Base-by-base conservation (phyloP, 345 rosid species). In the Balakata baccata region DNA sequence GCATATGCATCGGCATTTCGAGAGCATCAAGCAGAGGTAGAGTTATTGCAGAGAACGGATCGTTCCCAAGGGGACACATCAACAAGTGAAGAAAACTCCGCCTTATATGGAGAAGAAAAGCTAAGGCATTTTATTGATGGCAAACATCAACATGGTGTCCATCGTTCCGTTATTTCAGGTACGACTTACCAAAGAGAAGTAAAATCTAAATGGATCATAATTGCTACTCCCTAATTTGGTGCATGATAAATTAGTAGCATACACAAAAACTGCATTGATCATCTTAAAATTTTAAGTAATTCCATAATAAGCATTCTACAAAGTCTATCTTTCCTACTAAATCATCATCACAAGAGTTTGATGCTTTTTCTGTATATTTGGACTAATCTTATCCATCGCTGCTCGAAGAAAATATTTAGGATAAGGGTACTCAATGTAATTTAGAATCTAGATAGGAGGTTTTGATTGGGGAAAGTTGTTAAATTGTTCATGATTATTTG, bases 161-260 rank as follows among this genome's bases (percentile, higher is more conserved):
- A 59, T 71, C 34, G 56, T 11, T 49, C 68, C 60, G 25, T 64
- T 66, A 39, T 45, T 23, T 59, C 58, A 59, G 75, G 79, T 71
- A 57, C 64, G 66, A 58, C 56, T 52, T 23, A 47, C 29, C 49
- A 3, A 56, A 63, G 46, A 75, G 63, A 74, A 65, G 58, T 57
- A 65, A n/a, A 63, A 37, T 23, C 41, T 58, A 14, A 12, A 67
- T 29, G 64, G 11, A 29, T 43, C 14, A 0, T 23, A 52, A 49
- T 45, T 53, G 46, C 29, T 8, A 61, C 3, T 46, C 34, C 38
- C 46, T 2, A 50, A 18, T 72, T 64, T 45, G 16, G 29, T 10
- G 51, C 37, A 52, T 38, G 51, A 64, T 50, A 47, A 45, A 49
- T 29, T 49, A 2, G 45, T 23, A 64, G 17, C 17, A 23, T 25